Evolutionary conservation across 129 eudicot species (phyloP).

Genomic region (Flaveria linearis): DNA sequence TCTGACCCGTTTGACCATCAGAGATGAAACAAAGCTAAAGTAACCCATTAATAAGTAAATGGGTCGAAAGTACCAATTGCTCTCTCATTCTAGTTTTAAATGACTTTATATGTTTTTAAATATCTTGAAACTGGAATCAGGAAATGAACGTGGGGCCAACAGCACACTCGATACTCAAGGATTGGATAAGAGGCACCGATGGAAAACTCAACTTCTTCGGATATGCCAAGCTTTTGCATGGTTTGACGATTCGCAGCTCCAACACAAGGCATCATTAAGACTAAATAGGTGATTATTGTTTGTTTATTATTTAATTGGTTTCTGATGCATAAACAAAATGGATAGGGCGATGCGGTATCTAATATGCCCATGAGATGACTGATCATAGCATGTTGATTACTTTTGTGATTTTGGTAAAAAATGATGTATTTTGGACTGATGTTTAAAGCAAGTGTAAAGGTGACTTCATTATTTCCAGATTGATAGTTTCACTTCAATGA

Average conservation of each 20-base stretch:
- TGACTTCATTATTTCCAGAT: slow-evolving; percentile 16
- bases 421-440: slow-evolving; percentile 34
- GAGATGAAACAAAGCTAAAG: not conserved
- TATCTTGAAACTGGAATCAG: slow-evolving; percentile 36
- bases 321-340: slow-evolving; percentile 23
- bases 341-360: slow-evolving; percentile 22
- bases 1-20: not conserved
- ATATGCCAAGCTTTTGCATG: slow-evolving; percentile 92
- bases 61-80: not conserved
- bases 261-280: slow-evolving; percentile 61
- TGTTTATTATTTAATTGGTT: slow-evolving; percentile 18
- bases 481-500: not conserved
- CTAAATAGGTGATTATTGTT: slow-evolving; percentile 31
- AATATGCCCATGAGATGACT: slow-evolving; percentile 38
- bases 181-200: slow-evolving; percentile 79
- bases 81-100: not conserved
- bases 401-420: slow-evolving; percentile 25
- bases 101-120: not conserved
- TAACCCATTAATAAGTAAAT: not conserved
- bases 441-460: slow-evolving; percentile 38
- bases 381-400: slow-evolving; percentile 32
- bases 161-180: slow-evolving; percentile 70
- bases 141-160: slow-evolving; percentile 73
- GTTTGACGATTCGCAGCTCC: slow-evolving; percentile 73
- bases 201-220: slow-evolving; percentile 73